Evolutionary conservation across 2,329 filamentous ascomycete species (phyloP), one percentile per base, ranked within the genome.

Genomic region (Pseudogymnoascus sp.): DNA sequence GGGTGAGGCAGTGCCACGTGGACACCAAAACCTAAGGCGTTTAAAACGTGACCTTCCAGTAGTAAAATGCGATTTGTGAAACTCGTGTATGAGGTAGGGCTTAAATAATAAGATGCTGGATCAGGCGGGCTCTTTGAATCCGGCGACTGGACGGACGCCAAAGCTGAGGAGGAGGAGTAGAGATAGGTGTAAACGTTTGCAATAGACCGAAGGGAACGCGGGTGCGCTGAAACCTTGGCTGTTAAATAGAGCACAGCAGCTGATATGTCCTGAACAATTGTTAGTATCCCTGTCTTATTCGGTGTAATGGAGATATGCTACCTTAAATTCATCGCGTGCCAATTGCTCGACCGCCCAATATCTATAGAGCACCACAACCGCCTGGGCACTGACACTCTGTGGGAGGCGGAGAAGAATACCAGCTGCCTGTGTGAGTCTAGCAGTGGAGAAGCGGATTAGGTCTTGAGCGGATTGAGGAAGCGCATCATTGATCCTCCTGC

Each of bases 171-270:
- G 1, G 81, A 72, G 0, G 87, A 89, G 37, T 85, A 75, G 4
- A 97, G 84, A 72, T 92, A 95, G 37, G 84, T 81, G 73, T 95
- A 96, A 62, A 92, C 86, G 70, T 92, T 94, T 61, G 91, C 80
- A 37, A 96, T 77, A 65, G 91, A 91, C 65, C 91, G 85, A 0
- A 90, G 83, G 10, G 88, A 87, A 61, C 87, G 84, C 1, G 91
- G 87, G 57, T 83, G 79, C 2, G 89, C 82, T 21, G 91, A 90
- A 61, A 94, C 80, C 74, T 97, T 97, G 28, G 90, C 83, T 21
- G 85, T 82, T 58, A 96, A 79, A 75, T 90, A 97, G 58, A 97
- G 74, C 0, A 84, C 79, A 13, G 90, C 90, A 33, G 92, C 89
- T 30, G 90, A 95, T 58, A 88, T 81, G 71, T 94, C 86, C 88